Evolutionary conservation across 1,284 basidiomycete species (phyloP), one percentile per base, ranked within the genome.

Genomic region (Tilletiopsis washingtonensis): DNA sequence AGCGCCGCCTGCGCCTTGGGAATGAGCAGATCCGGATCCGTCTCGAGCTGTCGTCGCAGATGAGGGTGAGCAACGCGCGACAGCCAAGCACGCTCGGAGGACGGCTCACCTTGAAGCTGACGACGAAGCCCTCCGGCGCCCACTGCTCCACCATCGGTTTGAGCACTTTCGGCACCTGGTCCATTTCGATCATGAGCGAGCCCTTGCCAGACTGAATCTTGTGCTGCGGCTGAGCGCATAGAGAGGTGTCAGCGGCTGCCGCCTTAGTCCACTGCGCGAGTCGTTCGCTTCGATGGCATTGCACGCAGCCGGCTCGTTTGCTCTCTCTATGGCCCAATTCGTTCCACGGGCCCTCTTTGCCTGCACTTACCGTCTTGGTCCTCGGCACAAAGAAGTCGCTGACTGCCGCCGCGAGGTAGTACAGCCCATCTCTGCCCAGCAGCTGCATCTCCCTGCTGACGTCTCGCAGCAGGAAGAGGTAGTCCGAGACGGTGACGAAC

Each of bases 331-430:
- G n/a, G n/a, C n/a, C n/a, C n/a, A n/a, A n/a, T n/a, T n/a, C n/a
- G n/a, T n/a, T n/a, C n/a, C n/a, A n/a, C n/a, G n/a, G n/a, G n/a
- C 40, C 14, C 20, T 4, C 14, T 24, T 25, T 15, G 27, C 5
- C 4, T 14, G 7, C 39, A 47, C 46, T 47, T 34, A 47, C 46
- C 12, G 46, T 47, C 46, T 47, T 39, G 23, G 40, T 26, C 36
- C 23, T 40, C 27, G 49, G 49, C 9, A 51, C 49, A 24, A 96
- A 98, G 74, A 98, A 98, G 75, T 98, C 93, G 73, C 86, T 91
- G 40, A 98, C 94, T 1, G 94, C 94, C 0, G 93, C 93, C 12
- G 93, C 93, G 46, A 98, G 84, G 72, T 97, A 98, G 76, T 90
- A 97, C 82, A 98, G 81, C 1, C 84, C 85, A 29, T 78, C 79